Percentiles rank a stretch among this genome's conserved stretches.
Evolutionary conservation across 2,329 filamentous ascomycete genomes (phyloP).

Genomic region (Phaeosphaeriaceae sp.): DNA sequence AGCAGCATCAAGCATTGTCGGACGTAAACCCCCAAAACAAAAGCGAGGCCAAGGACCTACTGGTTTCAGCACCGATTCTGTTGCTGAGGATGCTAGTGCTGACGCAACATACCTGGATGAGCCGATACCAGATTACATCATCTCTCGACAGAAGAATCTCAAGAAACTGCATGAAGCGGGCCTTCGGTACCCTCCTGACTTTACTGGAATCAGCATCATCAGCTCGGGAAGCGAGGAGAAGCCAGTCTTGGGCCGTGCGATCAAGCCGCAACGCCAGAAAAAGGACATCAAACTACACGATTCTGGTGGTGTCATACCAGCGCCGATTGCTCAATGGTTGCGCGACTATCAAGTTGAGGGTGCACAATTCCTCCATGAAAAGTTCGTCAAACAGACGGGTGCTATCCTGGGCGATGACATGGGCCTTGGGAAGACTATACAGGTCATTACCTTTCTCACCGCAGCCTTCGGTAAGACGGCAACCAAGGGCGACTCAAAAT

Average conservation of each 20-base stretch:
- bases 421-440: slow-evolving; percentile 96
- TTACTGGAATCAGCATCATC: slow-evolving; percentile 79
- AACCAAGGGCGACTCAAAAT: slow-evolving; percentile 82
- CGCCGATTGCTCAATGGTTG: slow-evolving; percentile 87
- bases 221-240: slow-evolving; percentile 71
- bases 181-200: slow-evolving; percentile 78
- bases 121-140: slow-evolving; percentile 75
- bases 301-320: slow-evolving; percentile 83
- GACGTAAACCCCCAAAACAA: slow-evolving; percentile 38
- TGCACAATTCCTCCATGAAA: slow-evolving; percentile 81
- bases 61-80: slow-evolving; percentile 28
- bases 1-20: slow-evolving; percentile 51
- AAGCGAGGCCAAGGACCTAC: slow-evolving; percentile 10
- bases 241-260: slow-evolving; percentile 67
- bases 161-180: slow-evolving; percentile 73
- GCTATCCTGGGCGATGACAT: slow-evolving; percentile 95
- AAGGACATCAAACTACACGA: slow-evolving; percentile 76
- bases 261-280: slow-evolving; percentile 73
- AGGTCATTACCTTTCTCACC: slow-evolving; percentile 90
- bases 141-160: slow-evolving; percentile 71
- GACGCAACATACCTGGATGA: slow-evolving; percentile 64
- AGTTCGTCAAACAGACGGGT: slow-evolving; percentile 90
- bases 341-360: slow-evolving; percentile 91
- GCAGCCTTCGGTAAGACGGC: slow-evolving; percentile 94
- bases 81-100: slow-evolving; percentile 52